Percentiles rank a stretch among this genome's conserved stretches.
Conservation (phyloP, 495 filamentous ascomycete species). For the Acidiella bohemica region DNA sequence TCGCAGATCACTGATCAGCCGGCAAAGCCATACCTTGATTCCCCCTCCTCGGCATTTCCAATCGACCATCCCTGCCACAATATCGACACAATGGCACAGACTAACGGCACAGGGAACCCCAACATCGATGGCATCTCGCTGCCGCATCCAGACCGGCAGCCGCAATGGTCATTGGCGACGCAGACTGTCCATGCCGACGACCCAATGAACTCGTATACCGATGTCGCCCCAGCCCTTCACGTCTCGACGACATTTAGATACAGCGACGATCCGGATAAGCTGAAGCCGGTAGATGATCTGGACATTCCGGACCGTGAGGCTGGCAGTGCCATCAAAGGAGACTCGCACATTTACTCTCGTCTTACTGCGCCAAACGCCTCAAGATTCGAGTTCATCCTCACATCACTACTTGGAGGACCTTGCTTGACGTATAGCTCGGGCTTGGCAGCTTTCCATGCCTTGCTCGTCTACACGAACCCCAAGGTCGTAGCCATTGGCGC, state of each 20-base stretch:
- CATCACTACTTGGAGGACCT: conserved; percentile 53
- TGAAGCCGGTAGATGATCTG: conserved; percentile 36
- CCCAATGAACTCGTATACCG: conserved; percentile 50
- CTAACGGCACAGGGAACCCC: conserved; percentile 9
- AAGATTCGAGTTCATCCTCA: conserved; percentile 72
- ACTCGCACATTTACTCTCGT: conserved; percentile 64
- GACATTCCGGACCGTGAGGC: conserved; percentile 19
- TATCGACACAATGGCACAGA: background rate
- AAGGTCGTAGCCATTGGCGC: conserved; percentile 60
- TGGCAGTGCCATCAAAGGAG: background rate
- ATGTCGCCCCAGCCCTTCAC: conserved; percentile 77
- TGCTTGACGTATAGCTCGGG: conserved; percentile 70
- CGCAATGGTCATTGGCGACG: conserved; percentile 41
- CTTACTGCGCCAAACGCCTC: conserved; percentile 57
- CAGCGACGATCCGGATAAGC: conserved; percentile 46
- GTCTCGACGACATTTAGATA: conserved; percentile 84
- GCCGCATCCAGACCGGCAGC: background rate
- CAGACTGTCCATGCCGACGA: conserved; percentile 81
- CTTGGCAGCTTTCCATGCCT: conserved; percentile 72
- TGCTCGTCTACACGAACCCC: conserved; percentile 65
- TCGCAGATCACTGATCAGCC: too few species aligned
- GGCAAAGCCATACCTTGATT: too few species aligned
- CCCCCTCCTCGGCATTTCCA: too few species aligned
- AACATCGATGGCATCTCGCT: conserved; percentile 1
- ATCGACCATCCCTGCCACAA: too few species aligned